A percentile compares a stretch with the other conserved stretches of the same genome.
These are phyloP conservation scores for Acer campestre DNA, from an alignment of 345 rosid species.

Conservation along the genomic window DNA sequence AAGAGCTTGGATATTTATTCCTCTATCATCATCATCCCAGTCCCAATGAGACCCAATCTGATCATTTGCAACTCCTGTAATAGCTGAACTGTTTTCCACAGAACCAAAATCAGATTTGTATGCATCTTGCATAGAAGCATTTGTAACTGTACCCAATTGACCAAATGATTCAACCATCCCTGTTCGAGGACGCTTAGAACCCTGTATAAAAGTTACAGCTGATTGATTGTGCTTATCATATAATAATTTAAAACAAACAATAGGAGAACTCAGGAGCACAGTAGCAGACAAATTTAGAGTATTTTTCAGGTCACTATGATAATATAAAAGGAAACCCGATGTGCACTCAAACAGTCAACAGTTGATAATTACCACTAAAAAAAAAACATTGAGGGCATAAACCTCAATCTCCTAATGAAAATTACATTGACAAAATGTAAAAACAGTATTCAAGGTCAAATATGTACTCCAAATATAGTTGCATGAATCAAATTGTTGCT, in stretches of 20 bases:
- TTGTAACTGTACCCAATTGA: slow-evolving; percentile 55
- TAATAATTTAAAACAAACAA: neutral
- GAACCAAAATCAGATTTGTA: slow-evolving; percentile 58
- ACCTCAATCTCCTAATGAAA: neutral
- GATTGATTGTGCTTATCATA: slow-evolving; percentile 4
- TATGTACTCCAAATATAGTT: neutral
- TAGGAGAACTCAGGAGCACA: neutral
- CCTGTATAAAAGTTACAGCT: slow-evolving; percentile 49
- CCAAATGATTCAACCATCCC: slow-evolving; percentile 67
- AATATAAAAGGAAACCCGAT: neutral
- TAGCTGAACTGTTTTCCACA: slow-evolving; percentile 53
- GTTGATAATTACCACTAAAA: neutral
- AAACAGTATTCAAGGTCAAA: neutral
- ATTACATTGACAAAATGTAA: neutral
- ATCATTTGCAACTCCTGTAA: slow-evolving; percentile 70
- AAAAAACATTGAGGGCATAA: neutral
- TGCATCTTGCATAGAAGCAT: slow-evolving; percentile 47
- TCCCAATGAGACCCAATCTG: slow-evolving; percentile 76
- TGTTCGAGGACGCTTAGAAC: slow-evolving; percentile 79
- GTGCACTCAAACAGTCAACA: neutral
- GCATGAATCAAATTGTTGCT: neutral
- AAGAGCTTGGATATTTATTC: slow-evolving; percentile 93
- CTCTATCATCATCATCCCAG: slow-evolving; percentile 97
- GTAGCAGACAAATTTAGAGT: too few relatives aligned
- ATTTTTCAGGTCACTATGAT: too few relatives aligned